phyloP scores from a whole-genome alignment of 768 basidiomycete genomes.

The Rhizopogon rudus region DNA sequence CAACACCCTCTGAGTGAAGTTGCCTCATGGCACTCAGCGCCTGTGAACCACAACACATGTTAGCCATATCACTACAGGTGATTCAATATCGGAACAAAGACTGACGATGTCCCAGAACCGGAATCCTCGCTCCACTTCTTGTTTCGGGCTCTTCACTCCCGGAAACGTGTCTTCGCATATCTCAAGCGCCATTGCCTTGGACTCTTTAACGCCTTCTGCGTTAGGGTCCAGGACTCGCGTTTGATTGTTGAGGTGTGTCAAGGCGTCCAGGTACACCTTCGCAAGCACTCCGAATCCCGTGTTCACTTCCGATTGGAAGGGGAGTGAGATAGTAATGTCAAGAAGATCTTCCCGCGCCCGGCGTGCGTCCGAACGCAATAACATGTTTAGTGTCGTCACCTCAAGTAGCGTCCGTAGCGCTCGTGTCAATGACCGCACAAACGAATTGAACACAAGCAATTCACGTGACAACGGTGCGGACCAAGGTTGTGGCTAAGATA shows the following conservation, averaged over 20 bases:
- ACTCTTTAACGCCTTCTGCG: conserved; percentile 74
- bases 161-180: conserved; percentile 94
- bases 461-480: conserved; percentile 95
- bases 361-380: conserved; percentile 84
- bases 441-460: conserved; percentile 96
- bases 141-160: conserved; percentile 81
- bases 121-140: conserved; percentile 94
- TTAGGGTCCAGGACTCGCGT: conserved; percentile 73
- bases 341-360: conserved; percentile 85
- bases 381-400: conserved; percentile 88
- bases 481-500: conserved; percentile 78
- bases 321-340: conserved; percentile 87
- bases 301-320: conserved; percentile 95
- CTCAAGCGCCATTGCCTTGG: conserved; percentile 82
- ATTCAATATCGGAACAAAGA: conserved; percentile 9
- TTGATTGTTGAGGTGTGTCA: conserved; percentile 82
- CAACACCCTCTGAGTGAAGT: conserved; percentile 76
- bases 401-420: conserved; percentile 88
- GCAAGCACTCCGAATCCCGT: conserved; percentile 97
- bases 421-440: conserved; percentile 86
- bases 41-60: conserved; percentile 34
- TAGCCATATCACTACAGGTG: conserved; percentile 14
- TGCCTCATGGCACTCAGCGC: conserved; percentile 87
- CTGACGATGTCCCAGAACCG: conserved; percentile 98
- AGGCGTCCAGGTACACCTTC: conserved; percentile 93